Evolutionary conservation across 148 eudicot species (phyloP).

Genomic region (Chenopodium berlandieri): DNA sequence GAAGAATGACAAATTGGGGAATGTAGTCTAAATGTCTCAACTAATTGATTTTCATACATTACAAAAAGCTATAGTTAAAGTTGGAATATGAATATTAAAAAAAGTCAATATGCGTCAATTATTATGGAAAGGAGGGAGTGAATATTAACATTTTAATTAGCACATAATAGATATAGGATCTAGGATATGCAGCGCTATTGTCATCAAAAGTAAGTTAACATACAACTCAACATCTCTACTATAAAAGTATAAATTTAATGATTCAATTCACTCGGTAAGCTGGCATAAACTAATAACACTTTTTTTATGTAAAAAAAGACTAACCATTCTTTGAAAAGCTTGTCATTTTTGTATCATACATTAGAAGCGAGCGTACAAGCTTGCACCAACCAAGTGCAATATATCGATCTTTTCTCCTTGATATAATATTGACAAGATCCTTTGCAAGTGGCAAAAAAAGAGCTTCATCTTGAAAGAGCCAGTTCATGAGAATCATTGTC

Average conservation of each 20-base stretch:
- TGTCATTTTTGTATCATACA: slow-evolving; percentile 45
- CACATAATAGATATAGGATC: background rate
- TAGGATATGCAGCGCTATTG: background rate
- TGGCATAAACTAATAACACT: background rate
- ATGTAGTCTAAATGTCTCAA: too few species aligned
- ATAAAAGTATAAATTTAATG: background rate
- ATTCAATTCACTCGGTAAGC: background rate
- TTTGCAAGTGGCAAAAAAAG: slow-evolving; percentile 47
- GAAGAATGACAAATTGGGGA: too few species aligned
- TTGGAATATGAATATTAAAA: too few species aligned
- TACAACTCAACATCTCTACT: background rate
- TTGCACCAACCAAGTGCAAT: slow-evolving; percentile 80
- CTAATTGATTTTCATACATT: too few species aligned
- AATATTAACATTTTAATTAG: too few species aligned
- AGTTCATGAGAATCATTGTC: slow-evolving; percentile 58
- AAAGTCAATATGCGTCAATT: too few species aligned
- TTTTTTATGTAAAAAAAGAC: background rate
- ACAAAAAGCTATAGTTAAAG: too few species aligned
- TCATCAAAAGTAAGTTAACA: background rate
- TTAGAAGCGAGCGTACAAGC: slow-evolving; percentile 57
- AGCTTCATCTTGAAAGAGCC: slow-evolving; percentile 74
- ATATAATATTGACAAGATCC: slow-evolving; percentile 43
- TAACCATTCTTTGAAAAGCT: slow-evolving; percentile 45
- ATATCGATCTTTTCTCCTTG: slow-evolving; percentile 61
- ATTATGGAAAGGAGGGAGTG: too few species aligned